These are phyloP conservation scores for Blepharisma stoltei DNA, from an alignment of 73 alveolate genomes.

Conservation along the genomic window DNA sequence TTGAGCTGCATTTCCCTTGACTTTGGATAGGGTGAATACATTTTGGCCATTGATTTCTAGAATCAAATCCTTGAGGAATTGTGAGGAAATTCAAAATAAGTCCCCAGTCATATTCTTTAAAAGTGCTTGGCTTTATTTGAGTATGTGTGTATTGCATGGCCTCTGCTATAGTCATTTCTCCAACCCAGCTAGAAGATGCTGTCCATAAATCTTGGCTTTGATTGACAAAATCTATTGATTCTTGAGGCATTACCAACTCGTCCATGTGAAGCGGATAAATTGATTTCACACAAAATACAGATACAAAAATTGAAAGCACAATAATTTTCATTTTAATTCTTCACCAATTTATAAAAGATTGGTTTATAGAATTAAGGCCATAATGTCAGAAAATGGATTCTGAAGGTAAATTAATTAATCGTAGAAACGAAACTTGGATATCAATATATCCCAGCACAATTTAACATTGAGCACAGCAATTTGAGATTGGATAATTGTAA, in stretches of 20 bases:
- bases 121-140: not conserved
- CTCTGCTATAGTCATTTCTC: not conserved
- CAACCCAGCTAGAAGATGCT: not conserved
- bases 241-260: constrained; percentile 2
- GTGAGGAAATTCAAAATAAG: not conserved
- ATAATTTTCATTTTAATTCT: too few species aligned
- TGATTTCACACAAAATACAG: too few species aligned
- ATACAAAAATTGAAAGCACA: too few species aligned
- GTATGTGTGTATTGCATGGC: not conserved
- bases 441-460: too few species aligned
- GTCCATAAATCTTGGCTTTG: not conserved
- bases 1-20: constrained; percentile 89
- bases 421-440: too few species aligned
- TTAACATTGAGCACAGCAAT: too few species aligned
- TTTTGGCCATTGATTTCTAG: constrained; percentile 54
- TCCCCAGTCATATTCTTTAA: constrained; percentile 23
- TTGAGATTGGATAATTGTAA: too few species aligned
- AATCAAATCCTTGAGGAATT: constrained; percentile 40
- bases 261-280: too few species aligned
- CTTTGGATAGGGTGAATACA: constrained; percentile 68
- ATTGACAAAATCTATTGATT: not conserved
- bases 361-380: too few species aligned
- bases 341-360: too few species aligned
- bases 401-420: too few species aligned
- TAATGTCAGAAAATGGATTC: too few species aligned